A percentile compares a stretch with the other conserved stretches of the same genome.
phyloP scores from a whole-genome alignment of 2,329 filamentous ascomycete genomes.

The Pyrenophora seminiperda region DNA sequence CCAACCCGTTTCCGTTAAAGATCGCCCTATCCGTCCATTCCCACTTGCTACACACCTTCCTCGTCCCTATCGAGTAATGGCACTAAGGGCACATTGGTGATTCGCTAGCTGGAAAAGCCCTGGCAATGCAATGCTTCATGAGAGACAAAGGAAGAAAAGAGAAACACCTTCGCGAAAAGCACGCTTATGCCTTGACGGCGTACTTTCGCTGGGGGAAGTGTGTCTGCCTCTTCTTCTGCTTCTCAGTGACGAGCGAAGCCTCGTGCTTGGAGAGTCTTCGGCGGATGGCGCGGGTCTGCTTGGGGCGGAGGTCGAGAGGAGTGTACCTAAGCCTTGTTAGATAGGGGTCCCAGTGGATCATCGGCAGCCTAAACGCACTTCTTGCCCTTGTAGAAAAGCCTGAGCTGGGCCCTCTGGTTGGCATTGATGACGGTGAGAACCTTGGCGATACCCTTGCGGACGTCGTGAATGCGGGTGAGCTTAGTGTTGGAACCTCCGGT shows the following conservation, averaged over 20 bases:
- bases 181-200: slow-evolving; percentile 83
- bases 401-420: slow-evolving; percentile 95
- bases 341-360: slow-evolving; percentile 6
- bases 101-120: slow-evolving; percentile 47
- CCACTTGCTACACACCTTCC: slow-evolving; percentile 39
- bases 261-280: slow-evolving; percentile 93
- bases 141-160: slow-evolving; percentile 47
- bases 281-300: slow-evolving; percentile 98
- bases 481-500: slow-evolving; percentile 89
- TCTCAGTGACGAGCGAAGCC: slow-evolving; percentile 80
- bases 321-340: slow-evolving; percentile 64
- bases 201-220: slow-evolving; percentile 99
- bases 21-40: slow-evolving; percentile 43
- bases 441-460: slow-evolving; percentile 99
- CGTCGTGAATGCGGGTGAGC: slow-evolving; percentile 81
- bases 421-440: slow-evolving; percentile 99
- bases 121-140: slow-evolving; percentile 51
- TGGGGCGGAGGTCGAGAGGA: slow-evolving; percentile 95
- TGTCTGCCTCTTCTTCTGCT: slow-evolving; percentile 92
- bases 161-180: slow-evolving; percentile 35
- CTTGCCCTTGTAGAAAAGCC: slow-evolving; percentile 99
- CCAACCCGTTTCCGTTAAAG: slow-evolving; percentile 47
- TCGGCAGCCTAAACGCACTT: slow-evolving; percentile 59
- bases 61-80: slow-evolving; percentile 39
- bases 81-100: slow-evolving; percentile 49